phyloP scores from a whole-genome alignment of 1,139 yeast genomes.

The Lodderomyces parapsilosis region DNA sequence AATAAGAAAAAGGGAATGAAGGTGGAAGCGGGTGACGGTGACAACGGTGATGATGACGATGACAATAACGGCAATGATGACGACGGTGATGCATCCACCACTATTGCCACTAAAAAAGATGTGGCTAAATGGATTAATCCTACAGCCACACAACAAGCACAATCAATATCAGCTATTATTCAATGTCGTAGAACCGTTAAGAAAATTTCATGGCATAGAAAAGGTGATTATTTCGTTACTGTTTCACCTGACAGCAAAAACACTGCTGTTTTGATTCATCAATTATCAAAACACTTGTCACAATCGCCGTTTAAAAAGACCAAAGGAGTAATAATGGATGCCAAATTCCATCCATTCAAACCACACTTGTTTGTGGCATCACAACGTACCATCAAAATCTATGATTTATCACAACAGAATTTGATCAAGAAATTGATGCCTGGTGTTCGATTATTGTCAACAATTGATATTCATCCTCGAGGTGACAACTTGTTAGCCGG shows the following conservation, averaged over 20 bases:
- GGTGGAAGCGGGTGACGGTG: constrained; percentile 42
- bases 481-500: constrained; percentile 94
- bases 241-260: constrained; percentile 90
- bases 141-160: constrained; percentile 53
- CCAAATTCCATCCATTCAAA: constrained; percentile 94
- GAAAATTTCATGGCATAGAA: constrained; percentile 91
- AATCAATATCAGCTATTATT: constrained; percentile 71
- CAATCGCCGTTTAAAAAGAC: constrained; percentile 95
- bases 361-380: constrained; percentile 94
- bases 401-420: constrained; percentile 85
- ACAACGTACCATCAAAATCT: constrained; percentile 86
- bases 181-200: constrained; percentile 74
- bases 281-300: constrained; percentile 90
- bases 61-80: too few relatives aligned
- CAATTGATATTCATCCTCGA: constrained; percentile 91
- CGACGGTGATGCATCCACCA: constrained; percentile 31
- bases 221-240: constrained; percentile 94
- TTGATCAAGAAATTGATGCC: constrained; percentile 83
- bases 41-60: constrained; percentile 22
- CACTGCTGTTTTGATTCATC: constrained; percentile 90
- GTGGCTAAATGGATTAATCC: constrained; percentile 89
- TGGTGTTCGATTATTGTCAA: constrained; percentile 93
- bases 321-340: constrained; percentile 93
- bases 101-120: constrained; percentile 48
- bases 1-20: constrained; percentile 48